These are phyloP conservation scores for Quercus dentata DNA, from an alignment of 306 rosid genomes.

Conservation along the genomic window DNA sequence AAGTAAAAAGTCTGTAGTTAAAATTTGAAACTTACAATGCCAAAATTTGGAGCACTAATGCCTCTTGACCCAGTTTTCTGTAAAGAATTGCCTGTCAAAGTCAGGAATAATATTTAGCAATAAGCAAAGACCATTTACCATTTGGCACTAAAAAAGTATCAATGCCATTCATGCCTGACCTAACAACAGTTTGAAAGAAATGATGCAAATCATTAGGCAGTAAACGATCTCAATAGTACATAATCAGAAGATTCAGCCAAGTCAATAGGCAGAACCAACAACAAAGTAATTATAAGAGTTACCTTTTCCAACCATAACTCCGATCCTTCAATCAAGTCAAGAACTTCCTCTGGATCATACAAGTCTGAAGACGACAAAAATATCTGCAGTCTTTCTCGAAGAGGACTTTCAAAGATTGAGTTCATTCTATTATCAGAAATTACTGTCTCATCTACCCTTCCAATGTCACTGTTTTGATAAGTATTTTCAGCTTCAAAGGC, in stretches of 20 bases:
- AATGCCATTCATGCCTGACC: not conserved
- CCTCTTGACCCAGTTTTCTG: slow-evolving; percentile 95
- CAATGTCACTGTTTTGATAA: slow-evolving; percentile 39
- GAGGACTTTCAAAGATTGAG: slow-evolving; percentile 67
- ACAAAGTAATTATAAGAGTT: slow-evolving; percentile 18
- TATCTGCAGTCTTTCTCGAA: slow-evolving; percentile 78
- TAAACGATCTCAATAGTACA: not conserved
- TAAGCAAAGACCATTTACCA: not conserved
- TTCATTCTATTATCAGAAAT: slow-evolving; percentile 22
- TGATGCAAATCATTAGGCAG: not conserved
- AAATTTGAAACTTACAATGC: slow-evolving; percentile 71
- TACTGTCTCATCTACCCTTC: slow-evolving; percentile 31
- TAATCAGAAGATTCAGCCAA: slow-evolving; percentile 16
- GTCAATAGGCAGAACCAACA: slow-evolving; percentile 12
- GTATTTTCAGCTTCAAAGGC: slow-evolving; percentile 47
- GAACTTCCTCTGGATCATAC: slow-evolving; percentile 96
- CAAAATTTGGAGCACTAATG: slow-evolving; percentile 88
- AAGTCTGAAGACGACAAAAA: slow-evolving; percentile 89
- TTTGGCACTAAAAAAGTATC: not conserved
- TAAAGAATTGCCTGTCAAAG: slow-evolving; percentile 83
- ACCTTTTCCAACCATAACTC: slow-evolving; percentile 98
- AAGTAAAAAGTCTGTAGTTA: no score
- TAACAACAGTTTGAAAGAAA: not conserved
- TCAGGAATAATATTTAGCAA: slow-evolving; percentile 13
- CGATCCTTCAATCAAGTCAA: slow-evolving; percentile 88